Evolutionary conservation across 805 yeast genomes (phyloP).

Genomic region (Ogataea trehaloabstinens): DNA sequence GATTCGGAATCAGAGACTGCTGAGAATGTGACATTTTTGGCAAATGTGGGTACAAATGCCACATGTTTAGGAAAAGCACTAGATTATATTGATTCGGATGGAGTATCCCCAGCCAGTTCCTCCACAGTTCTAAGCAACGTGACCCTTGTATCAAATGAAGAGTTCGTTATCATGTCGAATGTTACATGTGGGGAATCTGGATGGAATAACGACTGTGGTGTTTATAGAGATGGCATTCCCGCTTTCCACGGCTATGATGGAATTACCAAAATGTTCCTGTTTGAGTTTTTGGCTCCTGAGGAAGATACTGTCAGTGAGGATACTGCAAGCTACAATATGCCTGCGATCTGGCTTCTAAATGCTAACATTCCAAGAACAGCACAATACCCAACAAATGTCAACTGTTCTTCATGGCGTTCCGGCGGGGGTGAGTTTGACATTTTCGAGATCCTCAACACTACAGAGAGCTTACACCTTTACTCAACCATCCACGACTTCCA

Average conservation of each 20-base stretch:
- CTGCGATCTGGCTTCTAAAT: slow-evolving; percentile 73
- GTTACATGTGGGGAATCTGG: slow-evolving; percentile 57
- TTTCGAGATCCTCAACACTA: slow-evolving; percentile 68
- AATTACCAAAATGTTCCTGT: slow-evolving; percentile 64
- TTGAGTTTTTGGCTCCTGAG: slow-evolving; percentile 66
- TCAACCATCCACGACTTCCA: slow-evolving; percentile 77
- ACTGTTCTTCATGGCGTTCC: slow-evolving; percentile 73
- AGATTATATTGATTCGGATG: slow-evolving; percentile 59
- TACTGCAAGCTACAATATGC: slow-evolving; percentile 52
- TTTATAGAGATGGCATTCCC: slow-evolving; percentile 69
- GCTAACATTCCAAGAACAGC: slow-evolving; percentile 74
- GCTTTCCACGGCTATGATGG: slow-evolving; percentile 74
- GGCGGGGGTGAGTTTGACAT: slow-evolving; percentile 82
- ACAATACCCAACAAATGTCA: slow-evolving; percentile 58
- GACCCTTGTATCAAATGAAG: slow-evolving; percentile 55
- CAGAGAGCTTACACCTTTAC: slow-evolving; percentile 53
- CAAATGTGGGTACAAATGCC: slow-evolving; percentile 57
- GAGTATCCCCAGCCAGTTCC: slow-evolving; percentile 42
- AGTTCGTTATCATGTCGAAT: slow-evolving; percentile 59
- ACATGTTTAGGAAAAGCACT: slow-evolving; percentile 69
- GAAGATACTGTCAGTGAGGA: slow-evolving; percentile 41
- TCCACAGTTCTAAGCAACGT: slow-evolving; percentile 49
- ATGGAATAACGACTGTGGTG: slow-evolving; percentile 63
- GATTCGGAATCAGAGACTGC: slow-evolving; percentile 47
- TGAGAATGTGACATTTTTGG: slow-evolving; percentile 66